A percentile compares a stretch with the other conserved stretches of the same genome.
These are phyloP conservation scores for Skeletonema marinoi DNA, from an alignment of 108 stramenopile species.

Conservation along the genomic window DNA sequence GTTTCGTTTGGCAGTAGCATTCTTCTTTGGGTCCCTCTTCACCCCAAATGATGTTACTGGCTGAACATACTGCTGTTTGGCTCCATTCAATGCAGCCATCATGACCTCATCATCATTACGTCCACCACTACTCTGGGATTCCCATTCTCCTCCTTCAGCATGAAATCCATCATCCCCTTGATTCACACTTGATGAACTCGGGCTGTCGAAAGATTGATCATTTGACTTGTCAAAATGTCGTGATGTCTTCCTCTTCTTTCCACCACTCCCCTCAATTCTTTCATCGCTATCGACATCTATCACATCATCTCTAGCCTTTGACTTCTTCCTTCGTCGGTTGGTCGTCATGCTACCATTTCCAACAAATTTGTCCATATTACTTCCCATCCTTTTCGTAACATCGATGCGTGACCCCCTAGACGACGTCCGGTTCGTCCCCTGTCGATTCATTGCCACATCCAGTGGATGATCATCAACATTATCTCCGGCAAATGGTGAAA, in stretches of 20 bases:
- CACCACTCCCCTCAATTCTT: background rate
- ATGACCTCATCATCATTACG: background rate
- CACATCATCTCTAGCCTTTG: background rate
- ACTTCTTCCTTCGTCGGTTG: background rate
- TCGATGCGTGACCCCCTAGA: background rate
- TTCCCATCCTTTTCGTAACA: background rate
- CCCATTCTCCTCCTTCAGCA: background rate
- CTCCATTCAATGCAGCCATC: background rate
- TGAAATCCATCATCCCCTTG: background rate
- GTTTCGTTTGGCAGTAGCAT: background rate
- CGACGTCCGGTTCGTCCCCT: background rate
- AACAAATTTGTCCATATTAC: background rate
- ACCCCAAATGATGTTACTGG: background rate
- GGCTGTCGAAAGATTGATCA: background rate
- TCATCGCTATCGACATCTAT: background rate
- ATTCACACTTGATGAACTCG: background rate
- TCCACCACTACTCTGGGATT: background rate
- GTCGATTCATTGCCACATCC: background rate
- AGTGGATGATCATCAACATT: background rate
- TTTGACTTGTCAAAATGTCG: background rate
- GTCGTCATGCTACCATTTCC: background rate
- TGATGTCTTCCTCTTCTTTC: conserved; percentile 3
- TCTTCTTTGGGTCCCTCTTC: background rate
- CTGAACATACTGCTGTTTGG: background rate
- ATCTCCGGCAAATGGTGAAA: background rate